Evolutionary conservation across 2,329 filamentous ascomycete species (phyloP), one percentile per base, ranked within the genome.

Genomic region (Zymoseptoria pseudotritici): DNA sequence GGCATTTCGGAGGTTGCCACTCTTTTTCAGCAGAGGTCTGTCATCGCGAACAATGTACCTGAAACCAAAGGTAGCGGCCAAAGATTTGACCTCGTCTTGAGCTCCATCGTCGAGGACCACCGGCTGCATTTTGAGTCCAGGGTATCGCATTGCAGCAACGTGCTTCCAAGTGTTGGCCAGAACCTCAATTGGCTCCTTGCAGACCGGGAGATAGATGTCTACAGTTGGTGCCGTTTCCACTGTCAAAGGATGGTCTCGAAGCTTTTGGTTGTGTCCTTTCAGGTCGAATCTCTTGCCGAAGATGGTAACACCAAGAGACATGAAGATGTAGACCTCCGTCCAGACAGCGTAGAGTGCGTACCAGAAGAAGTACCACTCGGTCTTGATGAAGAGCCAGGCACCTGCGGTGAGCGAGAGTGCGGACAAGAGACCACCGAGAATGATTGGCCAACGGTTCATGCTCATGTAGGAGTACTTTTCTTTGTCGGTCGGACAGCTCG

Each of bases 161-260:
- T 75, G 69, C 50, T 71, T 71, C 65, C 72, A 75, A 0, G 73
- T 75, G 59, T 75, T 76, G 54, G 73, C 71, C 2, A 76, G 64
- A 26, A 76, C 69, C 60, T 75, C 75, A n/a, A 77, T 63, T 3
- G 76, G 75, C 60, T 78, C 76, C 31, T 74, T 73, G 67, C 76
- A 78, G 63, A 74, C 74, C 1, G 76, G 76, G 2, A 78, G 69
- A 64, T 74, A 77, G 17, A 78, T 73, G 60, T 78, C 76, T 31
- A 77, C 70, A 0, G 72, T 75, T 1, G 76, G 75, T 0, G 73
- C 74, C 2, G 68, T 74, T 20, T 69, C 66, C 10, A 70, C 66
- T 36, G 63, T 71, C 58, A 77, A 69, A 26, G 72, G 72, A 59
- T 69, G 66, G 4, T 72, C 67, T 50, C 66, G 66, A 6, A 75